Evolutionary conservation across 2,329 filamentous ascomycete species (phyloP).

Genomic region (Pestalotiopsis sp.): DNA sequence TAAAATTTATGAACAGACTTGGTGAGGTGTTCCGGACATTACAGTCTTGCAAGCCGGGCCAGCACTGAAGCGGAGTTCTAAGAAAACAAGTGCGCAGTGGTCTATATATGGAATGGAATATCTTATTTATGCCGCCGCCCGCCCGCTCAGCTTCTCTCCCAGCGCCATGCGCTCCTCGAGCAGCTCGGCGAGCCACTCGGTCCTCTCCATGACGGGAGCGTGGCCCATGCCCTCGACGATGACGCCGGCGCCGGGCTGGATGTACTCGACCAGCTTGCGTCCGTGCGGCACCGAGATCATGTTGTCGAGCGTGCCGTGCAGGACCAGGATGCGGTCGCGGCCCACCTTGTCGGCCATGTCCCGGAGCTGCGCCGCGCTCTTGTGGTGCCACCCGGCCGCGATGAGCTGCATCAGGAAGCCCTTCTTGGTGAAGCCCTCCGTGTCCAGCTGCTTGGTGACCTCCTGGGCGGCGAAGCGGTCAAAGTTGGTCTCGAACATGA

Average conservation of each 20-base stretch:
- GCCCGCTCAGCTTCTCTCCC: background rate
- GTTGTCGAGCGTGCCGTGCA: constrained; percentile 76
- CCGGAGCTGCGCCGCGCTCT: constrained; percentile 67
- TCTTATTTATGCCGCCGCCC: background rate
- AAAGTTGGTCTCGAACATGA: constrained; percentile 72
- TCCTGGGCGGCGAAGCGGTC: constrained; percentile 84
- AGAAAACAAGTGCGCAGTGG: too few relatives aligned
- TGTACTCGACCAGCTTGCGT: constrained; percentile 64
- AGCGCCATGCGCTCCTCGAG: constrained; percentile 55
- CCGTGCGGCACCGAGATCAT: constrained; percentile 79
- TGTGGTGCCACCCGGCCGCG: constrained; percentile 80
- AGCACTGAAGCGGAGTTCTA: too few relatives aligned
- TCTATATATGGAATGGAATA: background rate
- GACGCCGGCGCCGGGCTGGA: constrained; percentile 63
- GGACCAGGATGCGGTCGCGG: constrained; percentile 72
- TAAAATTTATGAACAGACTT: too few relatives aligned
- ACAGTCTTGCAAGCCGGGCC: too few relatives aligned
- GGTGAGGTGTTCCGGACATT: too few relatives aligned
- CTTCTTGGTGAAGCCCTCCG: constrained; percentile 60
- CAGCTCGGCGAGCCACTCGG: constrained; percentile 67
- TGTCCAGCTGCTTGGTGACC: constrained; percentile 68
- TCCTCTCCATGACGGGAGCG: constrained; percentile 72
- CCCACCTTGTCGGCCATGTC: constrained; percentile 71
- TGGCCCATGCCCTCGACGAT: constrained; percentile 77
- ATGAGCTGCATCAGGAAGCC: constrained; percentile 79